Base-by-base conservation (phyloP, 345 rosid species). In the Xanthoceras sorbifolium region DNA sequence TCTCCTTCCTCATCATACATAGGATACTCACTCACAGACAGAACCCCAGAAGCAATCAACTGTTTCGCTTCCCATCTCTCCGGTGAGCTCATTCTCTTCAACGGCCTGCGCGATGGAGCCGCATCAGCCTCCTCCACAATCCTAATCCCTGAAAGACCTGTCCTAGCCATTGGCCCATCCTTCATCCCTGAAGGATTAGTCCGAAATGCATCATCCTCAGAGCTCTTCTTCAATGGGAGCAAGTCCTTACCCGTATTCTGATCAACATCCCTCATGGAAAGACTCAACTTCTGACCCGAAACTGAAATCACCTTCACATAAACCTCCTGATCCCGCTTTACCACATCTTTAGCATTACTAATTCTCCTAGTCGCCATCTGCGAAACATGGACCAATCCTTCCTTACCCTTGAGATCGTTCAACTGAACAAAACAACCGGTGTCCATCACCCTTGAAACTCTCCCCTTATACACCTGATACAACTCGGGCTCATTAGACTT, bases 11-110 rank as follows among this genome's bases (percentile, higher is more conserved):
- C 92, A 81, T 95, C 97, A 85, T 89, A 92, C 90, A 85, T 81
- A 0, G 97, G 99, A 81, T 85, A 82, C 65, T 95, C 96, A 60
- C 75, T 69, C 0, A 84, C 84, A 10, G 83, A 73, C 80, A 95
- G 71, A 23, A 89, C 98, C 32, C 97, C 98, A 10, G 99, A 92
- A 68, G 97, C 97, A 83, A 93, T 89, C 87, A 93, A 81, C 84
- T 93, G 98, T 67, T 90, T 93, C 1, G 93, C 94, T 78, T 95
- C 99, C 93, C 94, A 93, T 75, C 59, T 92, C 90, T 90, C 98
- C 0, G 92, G 96, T 3, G 97, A 90, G 67, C 94, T 92, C 97
- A 93, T 93, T 84, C 91, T 87, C 88, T 89, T 89, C 89, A 95
- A 78, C 0, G 94, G 96, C 74, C 93, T 85, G 36, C 93, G 84